Conservation (phyloP, 1,139 yeast genomes). For the Meyerozyma sp. region DNA sequence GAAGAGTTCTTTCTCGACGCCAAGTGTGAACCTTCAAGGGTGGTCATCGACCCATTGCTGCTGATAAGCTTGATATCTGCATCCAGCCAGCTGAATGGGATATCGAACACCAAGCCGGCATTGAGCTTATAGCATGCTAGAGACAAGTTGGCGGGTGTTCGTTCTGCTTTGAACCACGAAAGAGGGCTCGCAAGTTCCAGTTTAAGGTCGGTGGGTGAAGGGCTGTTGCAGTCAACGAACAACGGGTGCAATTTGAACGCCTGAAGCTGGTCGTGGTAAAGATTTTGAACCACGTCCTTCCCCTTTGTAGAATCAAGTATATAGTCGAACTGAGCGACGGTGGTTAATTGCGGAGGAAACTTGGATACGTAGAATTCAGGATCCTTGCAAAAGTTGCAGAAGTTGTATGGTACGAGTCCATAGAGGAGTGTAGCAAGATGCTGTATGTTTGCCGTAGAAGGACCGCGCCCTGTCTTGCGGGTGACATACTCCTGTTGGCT, state of each 20-base stretch:
- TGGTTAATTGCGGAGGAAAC: conserved; percentile 15
- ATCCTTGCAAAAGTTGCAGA: conserved; percentile 36
- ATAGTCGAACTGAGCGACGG: conserved; percentile 8
- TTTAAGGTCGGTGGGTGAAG: not conserved
- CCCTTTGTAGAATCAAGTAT: conserved; percentile 3
- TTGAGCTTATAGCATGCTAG: not conserved
- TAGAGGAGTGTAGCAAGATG: conserved; percentile 42
- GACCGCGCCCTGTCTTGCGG: not conserved
- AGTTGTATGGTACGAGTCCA: conserved; percentile 56
- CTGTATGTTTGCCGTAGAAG: not conserved
- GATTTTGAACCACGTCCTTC: conserved; percentile 5
- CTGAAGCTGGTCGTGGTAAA: not conserved
- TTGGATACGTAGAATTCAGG: conserved; percentile 24
- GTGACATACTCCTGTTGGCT: not conserved
- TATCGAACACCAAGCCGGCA: not conserved
- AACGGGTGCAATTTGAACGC: conserved; percentile 1
- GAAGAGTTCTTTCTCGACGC: conserved; percentile 3
- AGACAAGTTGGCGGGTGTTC: not conserved
- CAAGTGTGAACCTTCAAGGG: not conserved
- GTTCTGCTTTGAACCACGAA: not conserved
- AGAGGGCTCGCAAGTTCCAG: not conserved
- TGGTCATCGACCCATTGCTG: not conserved
- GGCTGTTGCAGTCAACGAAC: not conserved
- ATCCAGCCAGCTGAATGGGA: conserved; percentile 2
- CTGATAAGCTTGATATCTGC: not conserved